phyloP scores from a whole-genome alignment of 345 rosid genomes.

The Acer campestre region DNA sequence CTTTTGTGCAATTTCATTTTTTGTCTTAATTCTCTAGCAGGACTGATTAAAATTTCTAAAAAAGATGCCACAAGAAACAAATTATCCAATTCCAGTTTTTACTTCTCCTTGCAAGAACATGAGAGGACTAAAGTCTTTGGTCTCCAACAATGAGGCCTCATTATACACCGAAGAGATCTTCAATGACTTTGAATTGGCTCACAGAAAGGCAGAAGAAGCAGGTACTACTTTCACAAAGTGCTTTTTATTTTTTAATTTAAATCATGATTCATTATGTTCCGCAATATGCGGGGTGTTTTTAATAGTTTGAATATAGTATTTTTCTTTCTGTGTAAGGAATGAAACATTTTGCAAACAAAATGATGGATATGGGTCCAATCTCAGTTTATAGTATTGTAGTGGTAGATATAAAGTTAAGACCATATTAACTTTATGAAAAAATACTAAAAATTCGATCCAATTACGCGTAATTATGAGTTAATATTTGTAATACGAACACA shows the following conservation, averaged over 20 bases:
- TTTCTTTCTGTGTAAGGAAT: conserved; percentile 4
- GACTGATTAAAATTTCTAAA: background rate
- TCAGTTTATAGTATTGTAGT: background rate
- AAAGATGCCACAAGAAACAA: conserved; percentile 72
- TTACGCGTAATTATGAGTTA: background rate
- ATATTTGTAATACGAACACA: no score
- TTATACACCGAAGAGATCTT: conserved; percentile 43
- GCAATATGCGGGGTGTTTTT: conserved; percentile 22
- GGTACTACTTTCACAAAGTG: conserved; percentile 39
- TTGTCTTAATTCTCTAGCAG: background rate
- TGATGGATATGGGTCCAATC: conserved; percentile 2
- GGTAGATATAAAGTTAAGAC: background rate
- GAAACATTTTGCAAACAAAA: conserved; percentile 9
- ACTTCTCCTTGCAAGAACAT: conserved; percentile 56
- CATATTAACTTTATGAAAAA: background rate
- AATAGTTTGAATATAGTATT: conserved; percentile 4
- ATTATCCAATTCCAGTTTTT: conserved; percentile 24
- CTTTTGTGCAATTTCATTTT: no score
- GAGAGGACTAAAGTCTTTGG: conserved; percentile 56
- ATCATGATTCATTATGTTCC: conserved; percentile 19
- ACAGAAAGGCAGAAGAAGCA: conserved; percentile 95
- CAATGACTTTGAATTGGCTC: conserved; percentile 78
- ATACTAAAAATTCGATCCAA: background rate
- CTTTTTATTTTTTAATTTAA: no score
- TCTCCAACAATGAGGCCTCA: conserved; percentile 40